phyloP scores from a whole-genome alignment of 148 eudicot species.

The Cornus controversa region DNA sequence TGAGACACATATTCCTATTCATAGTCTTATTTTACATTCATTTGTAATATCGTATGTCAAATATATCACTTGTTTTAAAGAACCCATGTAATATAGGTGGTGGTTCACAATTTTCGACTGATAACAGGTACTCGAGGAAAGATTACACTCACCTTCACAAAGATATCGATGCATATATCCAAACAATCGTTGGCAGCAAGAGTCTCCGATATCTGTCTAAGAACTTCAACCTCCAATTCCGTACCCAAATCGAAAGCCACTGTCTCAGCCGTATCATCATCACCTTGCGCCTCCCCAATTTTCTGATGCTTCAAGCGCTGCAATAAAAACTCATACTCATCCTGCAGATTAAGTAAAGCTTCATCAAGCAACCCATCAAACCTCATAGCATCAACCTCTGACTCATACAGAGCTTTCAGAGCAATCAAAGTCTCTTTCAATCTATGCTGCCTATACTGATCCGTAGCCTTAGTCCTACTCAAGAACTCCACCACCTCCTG shows the following conservation, averaged over 20 bases:
- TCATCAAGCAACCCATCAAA: conserved; percentile 54
- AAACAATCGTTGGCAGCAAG: conserved; percentile 52
- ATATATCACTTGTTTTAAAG: no score
- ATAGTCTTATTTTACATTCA: no score
- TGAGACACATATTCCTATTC: no score
- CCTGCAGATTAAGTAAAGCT: conserved; percentile 49
- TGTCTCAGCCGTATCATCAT: conserved; percentile 4
- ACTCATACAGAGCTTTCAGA: conserved; percentile 40
- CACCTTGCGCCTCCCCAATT: conserved; percentile 17
- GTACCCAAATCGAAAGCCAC: conserved; percentile 31
- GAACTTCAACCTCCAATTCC: conserved; percentile 45
- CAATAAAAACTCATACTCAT: conserved; percentile 47
- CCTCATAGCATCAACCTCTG: conserved; percentile 47
- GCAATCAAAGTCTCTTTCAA: conserved; percentile 43
- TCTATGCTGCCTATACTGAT: conserved; percentile 35
- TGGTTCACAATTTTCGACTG: no score
- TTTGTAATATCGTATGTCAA: no score
- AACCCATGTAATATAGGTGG: no score
- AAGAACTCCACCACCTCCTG: conserved; percentile 54
- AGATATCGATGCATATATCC: conserved; percentile 54
- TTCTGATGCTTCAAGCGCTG: conserved; percentile 34
- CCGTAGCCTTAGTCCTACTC: conserved; percentile 50
- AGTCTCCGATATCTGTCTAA: conserved; percentile 37
- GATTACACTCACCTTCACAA: conserved; percentile 36
- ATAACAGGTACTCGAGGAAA: background rate